A percentile compares a stretch with the other conserved stretches of the same genome.
These are phyloP conservation scores for Serpula lacrymans DNA, from an alignment of 768 basidiomycete species.

Conservation along the genomic window DNA sequence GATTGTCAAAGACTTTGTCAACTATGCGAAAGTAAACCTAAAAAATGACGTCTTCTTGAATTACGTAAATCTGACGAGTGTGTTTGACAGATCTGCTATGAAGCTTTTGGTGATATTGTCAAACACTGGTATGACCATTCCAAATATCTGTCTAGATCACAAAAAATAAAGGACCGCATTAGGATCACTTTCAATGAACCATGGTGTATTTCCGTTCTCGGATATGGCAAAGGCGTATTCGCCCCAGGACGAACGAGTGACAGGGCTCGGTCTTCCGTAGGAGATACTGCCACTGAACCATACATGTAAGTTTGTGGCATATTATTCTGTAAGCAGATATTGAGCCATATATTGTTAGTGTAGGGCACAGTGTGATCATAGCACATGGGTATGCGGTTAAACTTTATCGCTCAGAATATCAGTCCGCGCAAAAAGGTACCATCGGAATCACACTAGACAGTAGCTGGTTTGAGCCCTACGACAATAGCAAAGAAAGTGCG, in stretches of 20 bases:
- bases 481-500: constrained; percentile 33
- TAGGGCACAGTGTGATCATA: constrained; percentile 34
- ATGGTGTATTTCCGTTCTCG: constrained; percentile 38
- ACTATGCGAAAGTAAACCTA: constrained; percentile 37
- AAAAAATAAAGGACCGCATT: background rate
- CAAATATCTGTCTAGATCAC: background rate
- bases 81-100: constrained; percentile 36
- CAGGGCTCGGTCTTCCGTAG: background rate
- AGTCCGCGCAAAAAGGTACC: constrained; percentile 27
- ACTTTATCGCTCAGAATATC: constrained; percentile 33
- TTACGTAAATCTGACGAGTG: background rate
- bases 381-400: constrained; percentile 35
- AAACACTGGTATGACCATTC: constrained; percentile 38
- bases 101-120: constrained; percentile 45
- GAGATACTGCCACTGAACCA: background rate
- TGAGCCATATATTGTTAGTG: constrained; percentile 14
- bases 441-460: constrained; percentile 42
- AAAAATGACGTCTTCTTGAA: background rate
- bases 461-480: constrained; percentile 33
- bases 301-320: background rate
- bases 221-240: constrained; percentile 39
- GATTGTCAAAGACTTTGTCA: constrained; percentile 42
- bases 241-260: constrained; percentile 31
- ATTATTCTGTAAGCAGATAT: too few relatives aligned
- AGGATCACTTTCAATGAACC: constrained; percentile 50